Evolutionary conservation across 2,329 filamentous ascomycete species (phyloP), one percentile per base, ranked within the genome.

Genomic region (Pseudonectria buxi): DNA sequence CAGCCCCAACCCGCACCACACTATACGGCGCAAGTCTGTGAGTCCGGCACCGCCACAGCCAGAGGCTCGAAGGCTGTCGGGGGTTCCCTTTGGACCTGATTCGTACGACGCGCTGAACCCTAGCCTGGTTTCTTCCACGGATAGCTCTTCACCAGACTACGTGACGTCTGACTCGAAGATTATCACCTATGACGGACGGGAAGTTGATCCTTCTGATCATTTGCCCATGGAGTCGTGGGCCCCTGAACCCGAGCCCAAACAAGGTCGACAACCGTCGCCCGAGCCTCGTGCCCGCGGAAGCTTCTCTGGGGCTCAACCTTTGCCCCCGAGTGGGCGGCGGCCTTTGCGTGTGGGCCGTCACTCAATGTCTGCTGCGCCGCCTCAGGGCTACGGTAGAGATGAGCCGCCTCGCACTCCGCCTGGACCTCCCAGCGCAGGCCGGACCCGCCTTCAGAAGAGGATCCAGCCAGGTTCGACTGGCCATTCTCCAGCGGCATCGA

Each of bases 191-290:
- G 83, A 87, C 53, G 85, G 85, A 6, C 72, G 81, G 36, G 81
- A 87, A 50, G 74, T 90, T 36, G 85, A 90, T 52, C 85, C 85
- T 1, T 86, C 83, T 1, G 85, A 90, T 57, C 84, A 89, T 53
- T 68, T 89, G 11, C 85, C 85, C 0, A 75, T 86, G 55, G 78
- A 85, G 36, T 77, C 77, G 2, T 88, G 83, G 83, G 83, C 83
- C 2, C 83, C 83, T 0, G 83, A 88, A 50, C 83, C 83, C 0
- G 81, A 85, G 47, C 70, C 72, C 2, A 60, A 61, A 41, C 44
- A 54, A 22, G 41, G 37, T 3, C 41, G 49, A 16, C 54, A 55
- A 32, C 40, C 53, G 13, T 47, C 54, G 2, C 41, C 51, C 36
- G 56, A 64, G 33, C 36, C 56, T 24, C 55, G 55, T 15, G 56